Evolutionary conservation across 495 filamentous ascomycete species (phyloP).

Genomic region (Paragyromitra xinjiangensis): DNA sequence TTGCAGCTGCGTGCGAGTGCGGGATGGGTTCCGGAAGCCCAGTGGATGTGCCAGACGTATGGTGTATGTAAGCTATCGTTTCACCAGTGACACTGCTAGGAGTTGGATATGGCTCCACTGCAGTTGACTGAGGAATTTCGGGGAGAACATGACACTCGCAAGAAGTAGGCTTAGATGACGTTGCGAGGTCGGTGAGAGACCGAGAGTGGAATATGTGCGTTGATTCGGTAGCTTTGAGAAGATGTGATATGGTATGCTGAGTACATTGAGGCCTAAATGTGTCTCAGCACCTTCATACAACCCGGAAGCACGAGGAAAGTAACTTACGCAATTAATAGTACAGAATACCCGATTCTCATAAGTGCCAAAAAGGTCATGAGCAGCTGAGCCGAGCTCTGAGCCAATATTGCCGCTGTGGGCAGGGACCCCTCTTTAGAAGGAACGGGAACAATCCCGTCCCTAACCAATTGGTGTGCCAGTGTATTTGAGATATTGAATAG

Average conservation of each 20-base stretch:
- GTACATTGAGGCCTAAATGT: conserved; percentile 63
- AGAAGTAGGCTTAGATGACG: not conserved
- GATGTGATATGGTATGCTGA: conserved; percentile 60
- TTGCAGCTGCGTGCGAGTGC: conserved; percentile 63
- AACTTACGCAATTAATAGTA: conserved; percentile 65
- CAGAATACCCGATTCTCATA: conserved; percentile 62
- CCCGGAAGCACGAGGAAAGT: not conserved
- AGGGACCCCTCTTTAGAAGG: conserved; percentile 8
- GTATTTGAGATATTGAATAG: conserved; percentile 24
- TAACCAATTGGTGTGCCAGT: conserved; percentile 26
- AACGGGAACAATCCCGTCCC: conserved; percentile 1
- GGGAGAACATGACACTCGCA: conserved; percentile 15
- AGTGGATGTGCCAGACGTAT: conserved; percentile 66
- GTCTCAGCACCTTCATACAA: conserved; percentile 4
- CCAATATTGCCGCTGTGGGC: conserved; percentile 62
- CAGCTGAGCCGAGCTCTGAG: conserved; percentile 63
- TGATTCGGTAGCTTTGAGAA: conserved; percentile 60
- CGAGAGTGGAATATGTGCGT: conserved; percentile 59
- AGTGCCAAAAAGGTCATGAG: conserved; percentile 66
- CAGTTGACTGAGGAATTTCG: conserved; percentile 1
- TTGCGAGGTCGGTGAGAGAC: conserved; percentile 53
- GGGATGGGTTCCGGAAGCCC: conserved; percentile 66
- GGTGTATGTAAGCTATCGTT: conserved; percentile 61
- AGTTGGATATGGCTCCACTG: conserved; percentile 15
- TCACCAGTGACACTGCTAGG: conserved; percentile 9